A percentile compares a stretch with the other conserved stretches of the same genome.
Evolutionary conservation across 805 yeast species (phyloP).

Genomic region (Yarrowia hollandica): DNA sequence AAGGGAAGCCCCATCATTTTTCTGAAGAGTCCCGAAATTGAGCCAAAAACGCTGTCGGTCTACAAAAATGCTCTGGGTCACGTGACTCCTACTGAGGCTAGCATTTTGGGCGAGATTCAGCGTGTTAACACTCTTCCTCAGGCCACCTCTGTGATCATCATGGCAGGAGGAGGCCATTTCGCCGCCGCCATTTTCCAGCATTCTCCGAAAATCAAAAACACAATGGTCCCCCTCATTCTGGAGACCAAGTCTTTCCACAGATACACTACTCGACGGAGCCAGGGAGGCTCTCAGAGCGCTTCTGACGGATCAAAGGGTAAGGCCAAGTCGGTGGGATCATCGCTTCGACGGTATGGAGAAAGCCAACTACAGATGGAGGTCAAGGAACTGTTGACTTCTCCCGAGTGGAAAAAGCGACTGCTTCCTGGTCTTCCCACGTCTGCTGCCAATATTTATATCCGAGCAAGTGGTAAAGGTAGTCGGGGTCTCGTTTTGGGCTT

Average conservation of each 20-base stretch:
- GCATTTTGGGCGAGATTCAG: slow-evolving; percentile 9
- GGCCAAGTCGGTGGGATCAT: slow-evolving; percentile 95
- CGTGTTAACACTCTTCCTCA: slow-evolving; percentile 13
- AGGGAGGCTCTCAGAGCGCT: slow-evolving; percentile 95
- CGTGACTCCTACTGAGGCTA: not conserved
- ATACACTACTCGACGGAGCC: slow-evolving; percentile 93
- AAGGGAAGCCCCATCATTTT: slow-evolving; percentile 18
- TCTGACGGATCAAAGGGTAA: slow-evolving; percentile 90
- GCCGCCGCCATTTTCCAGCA: slow-evolving; percentile 93
- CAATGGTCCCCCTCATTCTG: slow-evolving; percentile 54
- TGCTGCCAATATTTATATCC: slow-evolving; percentile 54
- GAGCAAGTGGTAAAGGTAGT: slow-evolving; percentile 76
- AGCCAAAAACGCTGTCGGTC: not conserved
- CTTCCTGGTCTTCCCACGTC: slow-evolving; percentile 8
- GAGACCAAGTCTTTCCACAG: slow-evolving; percentile 78
- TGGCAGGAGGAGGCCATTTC: slow-evolving; percentile 98
- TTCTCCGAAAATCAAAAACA: slow-evolving; percentile 48
- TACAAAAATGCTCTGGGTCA: slow-evolving; percentile 15
- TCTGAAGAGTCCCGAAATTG: slow-evolving; percentile 13
- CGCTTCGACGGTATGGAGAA: slow-evolving; percentile 85
- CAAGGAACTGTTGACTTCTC: slow-evolving; percentile 60
- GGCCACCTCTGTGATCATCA: slow-evolving; percentile 66
- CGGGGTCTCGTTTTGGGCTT: slow-evolving; percentile 66
- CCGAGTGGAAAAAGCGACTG: slow-evolving; percentile 55
- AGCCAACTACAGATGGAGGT: slow-evolving; percentile 77